Evolutionary conservation across 176 grass and related monocot genomes (phyloP).

Genomic region (Oryza longistaminata): DNA sequence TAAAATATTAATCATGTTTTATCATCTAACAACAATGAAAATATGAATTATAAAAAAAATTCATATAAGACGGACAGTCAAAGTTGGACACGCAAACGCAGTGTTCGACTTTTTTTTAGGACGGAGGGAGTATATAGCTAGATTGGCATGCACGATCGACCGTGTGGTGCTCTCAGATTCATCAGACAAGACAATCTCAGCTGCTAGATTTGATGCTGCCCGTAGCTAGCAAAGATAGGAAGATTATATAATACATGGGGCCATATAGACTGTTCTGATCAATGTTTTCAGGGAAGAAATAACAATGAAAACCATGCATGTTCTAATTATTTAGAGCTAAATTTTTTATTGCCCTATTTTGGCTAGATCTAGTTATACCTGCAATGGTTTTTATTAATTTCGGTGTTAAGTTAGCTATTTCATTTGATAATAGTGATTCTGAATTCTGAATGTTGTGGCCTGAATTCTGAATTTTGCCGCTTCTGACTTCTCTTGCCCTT

Average conservation of each 20-base stretch:
- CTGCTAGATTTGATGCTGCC: conserved; percentile 45
- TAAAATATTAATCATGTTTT: too few species aligned
- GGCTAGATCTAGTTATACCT: background rate
- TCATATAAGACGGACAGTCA: too few species aligned
- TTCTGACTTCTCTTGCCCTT: background rate
- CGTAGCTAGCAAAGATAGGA: conserved; percentile 9
- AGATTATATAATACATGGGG: background rate
- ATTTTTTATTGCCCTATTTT: conserved; percentile 1
- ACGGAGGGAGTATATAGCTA: too few species aligned
- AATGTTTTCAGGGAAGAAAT: background rate
- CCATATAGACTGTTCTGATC: background rate
- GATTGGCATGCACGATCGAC: conserved; percentile 42
- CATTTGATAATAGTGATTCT: background rate
- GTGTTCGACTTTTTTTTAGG: too few species aligned
- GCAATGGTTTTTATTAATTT: background rate
- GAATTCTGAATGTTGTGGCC: conserved; percentile 3
- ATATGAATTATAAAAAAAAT: too few species aligned
- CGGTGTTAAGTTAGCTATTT: background rate
- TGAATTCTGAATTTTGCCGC: background rate
- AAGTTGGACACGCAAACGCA: too few species aligned
- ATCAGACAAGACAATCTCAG: conserved; percentile 42
- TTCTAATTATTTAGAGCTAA: background rate
- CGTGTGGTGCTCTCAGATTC: conserved; percentile 37
- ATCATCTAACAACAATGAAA: too few species aligned
- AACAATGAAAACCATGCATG: background rate